Base-by-base conservation (phyloP, 306 rosid genomes). In the Sphenostylis stenocarpa region DNA sequence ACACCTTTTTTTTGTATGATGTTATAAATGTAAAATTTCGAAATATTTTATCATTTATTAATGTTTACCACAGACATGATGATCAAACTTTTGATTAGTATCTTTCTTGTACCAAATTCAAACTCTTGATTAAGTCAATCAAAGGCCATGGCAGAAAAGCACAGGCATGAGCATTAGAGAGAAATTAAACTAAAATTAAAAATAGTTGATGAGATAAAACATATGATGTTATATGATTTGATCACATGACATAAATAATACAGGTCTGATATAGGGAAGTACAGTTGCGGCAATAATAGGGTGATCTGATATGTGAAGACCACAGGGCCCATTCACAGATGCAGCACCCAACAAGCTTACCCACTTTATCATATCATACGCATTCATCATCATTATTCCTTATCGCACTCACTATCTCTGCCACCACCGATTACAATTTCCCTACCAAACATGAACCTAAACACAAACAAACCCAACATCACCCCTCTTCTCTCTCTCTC, bases 301-400 rank as follows among this genome's bases (percentile, higher is more conserved):
- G 24, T 41, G 72, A 77, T 17, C 19, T 49, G 76, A 77, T 17
- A 12, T 29, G 49, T 49, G 24, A 67, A 15, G 52, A 62, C 56
- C 24, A 57, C 51, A 56, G 64, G 82, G 80, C 76, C 81, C 68
- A 74, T 81, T 72, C 64, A 75, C 83, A 84, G 23, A 76, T 64
- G 70, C 80, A 72, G 47, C 61, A 70, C 67, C 57, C 17, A 62
- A 75, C 72, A 62, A 67, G 73, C 64, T 23, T 34, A 71, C 70
- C 82, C 29, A 2, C 74, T n/a, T 77, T 38, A 72, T 65, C 70
- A 71, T 23, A 79, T 24, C 72, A 4, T 26, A 82, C 48, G 20
- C 47, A 41, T 24, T 52, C 67, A 64, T 70, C 67, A 64, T 70
- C 48, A 47, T 87, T 82, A 69, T 84, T 88, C 77, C 77, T 75